Evolutionary conservation across 108 stramenopile genomes (phyloP).

Genomic region (Nannochloropsis gaditana): DNA sequence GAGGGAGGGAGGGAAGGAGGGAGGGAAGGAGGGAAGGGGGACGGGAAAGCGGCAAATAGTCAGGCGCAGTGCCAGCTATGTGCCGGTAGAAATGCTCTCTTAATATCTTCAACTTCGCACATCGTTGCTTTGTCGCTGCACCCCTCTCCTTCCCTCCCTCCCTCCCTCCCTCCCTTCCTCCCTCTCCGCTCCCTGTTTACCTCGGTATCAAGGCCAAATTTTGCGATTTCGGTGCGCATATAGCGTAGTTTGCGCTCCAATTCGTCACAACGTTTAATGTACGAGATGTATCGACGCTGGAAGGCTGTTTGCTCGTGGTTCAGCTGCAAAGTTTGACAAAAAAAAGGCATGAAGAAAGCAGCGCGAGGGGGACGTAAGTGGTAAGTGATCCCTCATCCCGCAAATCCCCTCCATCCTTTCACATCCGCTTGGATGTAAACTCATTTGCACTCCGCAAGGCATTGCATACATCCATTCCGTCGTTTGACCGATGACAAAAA

Average conservation of each 20-base stretch:
- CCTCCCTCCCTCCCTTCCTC: conserved; percentile 19
- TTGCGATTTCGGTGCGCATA: conserved; percentile 74
- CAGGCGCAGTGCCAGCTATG: too few relatives aligned
- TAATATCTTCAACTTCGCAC: background rate
- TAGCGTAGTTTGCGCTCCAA: conserved; percentile 94
- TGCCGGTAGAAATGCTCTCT: too few relatives aligned
- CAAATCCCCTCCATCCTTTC: background rate
- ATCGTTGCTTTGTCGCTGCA: background rate
- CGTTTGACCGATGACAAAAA: background rate
- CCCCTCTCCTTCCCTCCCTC: background rate
- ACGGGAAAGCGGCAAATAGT: background rate
- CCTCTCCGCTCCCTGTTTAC: background rate
- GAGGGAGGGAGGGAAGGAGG: background rate
- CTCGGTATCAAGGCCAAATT: conserved; percentile 69
- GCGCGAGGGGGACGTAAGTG: background rate
- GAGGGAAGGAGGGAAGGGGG: background rate
- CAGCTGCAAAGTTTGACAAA: conserved; percentile 52
- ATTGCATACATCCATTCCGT: background rate
- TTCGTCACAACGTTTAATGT: conserved; percentile 95
- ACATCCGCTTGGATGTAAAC: background rate
- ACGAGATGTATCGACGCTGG: conserved; percentile 92
- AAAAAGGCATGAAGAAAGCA: conserved; percentile 15
- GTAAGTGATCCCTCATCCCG: background rate
- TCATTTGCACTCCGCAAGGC: background rate
- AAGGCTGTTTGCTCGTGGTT: conserved; percentile 95